Evolutionary conservation across 768 basidiomycete genomes (phyloP), one percentile per base, ranked within the genome.

Genomic region (Auriscalpium orientale): DNA sequence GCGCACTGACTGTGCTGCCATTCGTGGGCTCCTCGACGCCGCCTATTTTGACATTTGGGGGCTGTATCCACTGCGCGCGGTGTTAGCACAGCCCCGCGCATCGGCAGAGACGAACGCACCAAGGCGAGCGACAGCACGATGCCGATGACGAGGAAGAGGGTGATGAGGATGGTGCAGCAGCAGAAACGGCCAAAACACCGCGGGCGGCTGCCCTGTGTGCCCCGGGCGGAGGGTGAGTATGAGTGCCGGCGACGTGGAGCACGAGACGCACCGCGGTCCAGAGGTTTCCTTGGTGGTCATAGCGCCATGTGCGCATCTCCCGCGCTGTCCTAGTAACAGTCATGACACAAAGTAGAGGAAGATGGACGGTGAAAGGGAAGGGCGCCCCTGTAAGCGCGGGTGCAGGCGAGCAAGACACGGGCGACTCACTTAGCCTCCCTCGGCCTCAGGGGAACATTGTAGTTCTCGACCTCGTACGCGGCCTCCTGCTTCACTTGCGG

Each of bases 121-220:
- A 91, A 64, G 13, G 79, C 80, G 46, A 93, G 74, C 0, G 85
- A 70, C 33, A 91, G 74, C 12, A 86, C 58, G 52, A 91, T 81
- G 71, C 82, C 79, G 53, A 87, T 66, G 50, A 90, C 61, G 34
- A 92, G 64, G 66, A 92, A 81, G 38, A 89, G 54, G 11, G 72
- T 63, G 15, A 81, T 80, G 77, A 91, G 76, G 20, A 91, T 49
- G 12, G 84, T 83, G 70, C 90, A 93, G 63, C 83, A 89, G 68
- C 80, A 85, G 69, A 91, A 85, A 60, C 90, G 71, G 52, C 85
- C 82, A 40, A 82, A 67, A 66, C 84, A 86, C 18, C 81, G 67
- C 33, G 72, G 76, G 56, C 84, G 72, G 53, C 82, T 73, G 78
- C 28, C 85, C 83, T 64, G 81, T 78, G 57, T 79, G 72, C 44